A percentile compares a stretch with the other conserved stretches of the same genome.
phyloP scores from a whole-genome alignment of 495 filamentous ascomycete genomes.

The Aspergillus mulundensis region DNA sequence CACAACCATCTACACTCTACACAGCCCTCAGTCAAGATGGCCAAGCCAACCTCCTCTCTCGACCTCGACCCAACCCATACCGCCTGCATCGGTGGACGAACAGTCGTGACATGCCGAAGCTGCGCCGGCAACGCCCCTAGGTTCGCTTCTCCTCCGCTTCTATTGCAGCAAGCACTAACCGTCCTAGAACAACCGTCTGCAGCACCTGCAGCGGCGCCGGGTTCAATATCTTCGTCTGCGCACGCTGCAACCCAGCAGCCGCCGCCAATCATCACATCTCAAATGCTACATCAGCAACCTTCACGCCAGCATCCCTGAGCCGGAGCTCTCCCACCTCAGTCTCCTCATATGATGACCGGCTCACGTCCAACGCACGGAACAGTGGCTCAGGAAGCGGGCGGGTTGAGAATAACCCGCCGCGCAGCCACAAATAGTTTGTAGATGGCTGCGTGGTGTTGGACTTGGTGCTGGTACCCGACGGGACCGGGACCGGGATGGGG shows the following conservation, averaged over 20 bases:
- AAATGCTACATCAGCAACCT: constrained; percentile 25
- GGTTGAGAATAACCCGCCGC: constrained; percentile 23
- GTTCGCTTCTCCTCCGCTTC: constrained; percentile 15
- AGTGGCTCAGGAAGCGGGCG: constrained; percentile 22
- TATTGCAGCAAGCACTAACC: neutral
- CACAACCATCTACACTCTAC: neutral
- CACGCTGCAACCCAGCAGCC: constrained; percentile 33
- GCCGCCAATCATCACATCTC: constrained; percentile 16
- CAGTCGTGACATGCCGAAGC: constrained; percentile 34
- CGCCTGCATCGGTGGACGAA: constrained; percentile 36
- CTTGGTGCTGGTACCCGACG: neutral
- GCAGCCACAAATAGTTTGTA: constrained; percentile 4
- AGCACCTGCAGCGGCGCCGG: constrained; percentile 32
- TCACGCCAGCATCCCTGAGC: constrained; percentile 28
- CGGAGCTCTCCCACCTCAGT: constrained; percentile 31
- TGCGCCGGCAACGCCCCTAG: constrained; percentile 42
- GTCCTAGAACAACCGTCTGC: constrained; percentile 30
- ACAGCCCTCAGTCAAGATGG: constrained; percentile 16
- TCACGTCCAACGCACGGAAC: neutral
- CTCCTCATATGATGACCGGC: constrained; percentile 20
- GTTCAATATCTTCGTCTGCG: constrained; percentile 35
- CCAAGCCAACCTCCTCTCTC: constrained; percentile 16
- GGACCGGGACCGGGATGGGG: neutral
- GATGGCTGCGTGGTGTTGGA: neutral
- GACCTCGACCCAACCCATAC: constrained; percentile 34